Conservation (phyloP, 2,329 filamentous ascomycete genomes). For the Pseudocercospora ulei region DNA sequence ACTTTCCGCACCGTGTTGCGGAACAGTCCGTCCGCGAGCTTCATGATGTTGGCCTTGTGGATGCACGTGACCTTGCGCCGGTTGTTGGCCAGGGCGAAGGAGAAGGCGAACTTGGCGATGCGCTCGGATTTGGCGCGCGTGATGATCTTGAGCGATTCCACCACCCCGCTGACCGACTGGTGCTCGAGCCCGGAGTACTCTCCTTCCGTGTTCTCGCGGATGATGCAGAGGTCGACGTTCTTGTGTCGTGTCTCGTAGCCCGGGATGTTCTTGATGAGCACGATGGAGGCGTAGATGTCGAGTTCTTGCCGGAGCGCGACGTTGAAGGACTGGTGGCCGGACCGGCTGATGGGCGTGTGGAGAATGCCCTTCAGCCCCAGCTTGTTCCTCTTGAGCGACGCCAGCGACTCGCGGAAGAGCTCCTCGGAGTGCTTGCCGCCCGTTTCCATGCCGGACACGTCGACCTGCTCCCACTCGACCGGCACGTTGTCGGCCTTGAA, state of each 20-base stretch:
- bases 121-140: constrained; percentile 98
- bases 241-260: constrained; percentile 96
- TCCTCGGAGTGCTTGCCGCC: constrained; percentile 83
- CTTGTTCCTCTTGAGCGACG: constrained; percentile 96
- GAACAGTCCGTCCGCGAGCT: constrained; percentile 97
- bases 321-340: constrained; percentile 98
- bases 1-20: constrained; percentile 91
- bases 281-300: constrained; percentile 97
- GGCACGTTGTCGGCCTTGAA: constrained; percentile 99
- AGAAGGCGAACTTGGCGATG: constrained; percentile 97
- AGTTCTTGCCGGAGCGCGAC: constrained; percentile 97
- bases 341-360: constrained; percentile 91
- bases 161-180: constrained; percentile 90
- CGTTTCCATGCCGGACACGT: constrained; percentile 81
- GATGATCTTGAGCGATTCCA: constrained; percentile 99
- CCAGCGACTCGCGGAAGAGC: constrained; percentile 88
- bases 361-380: constrained; percentile 97
- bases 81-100: constrained; percentile 96
- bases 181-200: constrained; percentile 99
- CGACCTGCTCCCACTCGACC: constrained; percentile 97
- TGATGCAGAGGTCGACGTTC: constrained; percentile 96
- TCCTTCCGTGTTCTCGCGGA: constrained; percentile 99
- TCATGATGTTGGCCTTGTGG: constrained; percentile 99
- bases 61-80: constrained; percentile 99
- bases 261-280: constrained; percentile 98